Evolutionary conservation across 2,329 filamentous ascomycete genomes (phyloP).

Genomic region (Arthroderma sp.): DNA sequence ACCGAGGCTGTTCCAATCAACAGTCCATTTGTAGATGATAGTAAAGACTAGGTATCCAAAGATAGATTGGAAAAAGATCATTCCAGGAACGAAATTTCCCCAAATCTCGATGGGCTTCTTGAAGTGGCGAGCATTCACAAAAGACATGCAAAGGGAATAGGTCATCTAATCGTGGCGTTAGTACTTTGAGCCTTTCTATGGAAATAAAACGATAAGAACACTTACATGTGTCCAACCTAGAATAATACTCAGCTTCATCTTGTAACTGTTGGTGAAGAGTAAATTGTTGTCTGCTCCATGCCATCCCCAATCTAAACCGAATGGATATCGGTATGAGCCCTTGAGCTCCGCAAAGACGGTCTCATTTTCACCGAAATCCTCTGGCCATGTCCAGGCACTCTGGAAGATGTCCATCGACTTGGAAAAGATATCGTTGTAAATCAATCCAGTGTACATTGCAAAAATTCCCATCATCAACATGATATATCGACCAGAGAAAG

Average conservation of each 20-base stretch:
- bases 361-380: slow-evolving; percentile 52
- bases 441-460: slow-evolving; percentile 90
- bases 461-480: slow-evolving; percentile 97
- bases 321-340: slow-evolving; percentile 75
- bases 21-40: slow-evolving; percentile 93
- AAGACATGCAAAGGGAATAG: slow-evolving; percentile 86
- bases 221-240: slow-evolving; percentile 77
- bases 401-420: slow-evolving; percentile 79
- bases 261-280: slow-evolving; percentile 95
- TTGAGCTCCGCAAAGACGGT: slow-evolving; percentile 57
- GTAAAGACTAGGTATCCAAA: slow-evolving; percentile 92
- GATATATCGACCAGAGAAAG: slow-evolving; percentile 97
- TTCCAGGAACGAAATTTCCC: slow-evolving; percentile 93
- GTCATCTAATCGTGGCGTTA: slow-evolving; percentile 54
- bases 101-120: slow-evolving; percentile 90
- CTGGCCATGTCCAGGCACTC: slow-evolving; percentile 80
- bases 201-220: slow-evolving; percentile 1
- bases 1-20: slow-evolving; percentile 65
- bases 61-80: slow-evolving; percentile 99
- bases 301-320: slow-evolving; percentile 93
- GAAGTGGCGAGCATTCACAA: slow-evolving; percentile 89
- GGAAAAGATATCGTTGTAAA: slow-evolving; percentile 97
- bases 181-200: not conserved
- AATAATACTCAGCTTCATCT: slow-evolving; percentile 99
- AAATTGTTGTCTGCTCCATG: slow-evolving; percentile 91